Conservation (phyloP, 768 basidiomycete genomes). For the Hygrophoropsis aurantiaca region DNA sequence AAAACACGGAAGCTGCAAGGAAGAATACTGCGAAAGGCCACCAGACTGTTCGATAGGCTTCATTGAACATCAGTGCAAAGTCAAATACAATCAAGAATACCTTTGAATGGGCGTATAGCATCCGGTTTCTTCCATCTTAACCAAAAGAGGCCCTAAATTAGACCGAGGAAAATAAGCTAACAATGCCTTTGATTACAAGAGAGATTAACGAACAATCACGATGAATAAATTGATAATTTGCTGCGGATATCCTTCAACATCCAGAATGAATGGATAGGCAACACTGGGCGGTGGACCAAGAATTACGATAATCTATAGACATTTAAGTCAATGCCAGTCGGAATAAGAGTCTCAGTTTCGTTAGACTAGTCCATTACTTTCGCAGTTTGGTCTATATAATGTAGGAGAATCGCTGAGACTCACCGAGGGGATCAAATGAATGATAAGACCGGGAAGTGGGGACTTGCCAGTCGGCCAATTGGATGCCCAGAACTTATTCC, state of each 20-base stretch:
- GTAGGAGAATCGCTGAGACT: slow-evolving; percentile 4
- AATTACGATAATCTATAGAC: slow-evolving; percentile 53
- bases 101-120: slow-evolving; percentile 52
- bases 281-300: slow-evolving; percentile 51
- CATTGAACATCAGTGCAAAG: background rate
- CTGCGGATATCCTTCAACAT: slow-evolving; percentile 46
- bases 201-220: slow-evolving; percentile 41
- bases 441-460: slow-evolving; percentile 53
- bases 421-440: slow-evolving; percentile 55
- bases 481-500: slow-evolving; percentile 59
- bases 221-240: slow-evolving; percentile 61
- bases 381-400: too few relatives aligned
- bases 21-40: slow-evolving; percentile 55
- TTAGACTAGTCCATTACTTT: too few relatives aligned
- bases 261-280: slow-evolving; percentile 62
- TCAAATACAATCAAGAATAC: slow-evolving; percentile 16
- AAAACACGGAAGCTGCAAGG: slow-evolving; percentile 48
- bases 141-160: slow-evolving; percentile 51
- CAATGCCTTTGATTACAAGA: too few relatives aligned
- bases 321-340: slow-evolving; percentile 45
- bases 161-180: background rate
- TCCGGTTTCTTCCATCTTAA: slow-evolving; percentile 51
- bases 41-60: slow-evolving; percentile 40
- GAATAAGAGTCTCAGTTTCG: background rate
- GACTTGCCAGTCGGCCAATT: slow-evolving; percentile 62